Base-by-base conservation (phyloP, 192 early-diverging fungal species). In the Oehlia diaphana region DNA sequence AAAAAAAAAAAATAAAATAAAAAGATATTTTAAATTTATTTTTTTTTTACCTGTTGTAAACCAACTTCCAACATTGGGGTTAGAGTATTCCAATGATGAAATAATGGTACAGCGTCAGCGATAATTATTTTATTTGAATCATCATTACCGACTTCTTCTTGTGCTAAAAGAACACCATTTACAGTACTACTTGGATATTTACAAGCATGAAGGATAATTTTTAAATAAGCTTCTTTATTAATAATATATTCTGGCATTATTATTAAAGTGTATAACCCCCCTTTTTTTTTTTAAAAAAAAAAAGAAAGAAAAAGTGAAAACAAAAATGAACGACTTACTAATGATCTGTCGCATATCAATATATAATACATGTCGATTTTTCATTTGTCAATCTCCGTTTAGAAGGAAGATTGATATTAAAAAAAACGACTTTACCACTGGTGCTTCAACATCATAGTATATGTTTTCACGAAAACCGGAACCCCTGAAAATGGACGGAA, bases 41-140 rank as follows among this genome's bases (percentile, higher is more conserved):
- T 26, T 26, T 26, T n/a, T 1, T 8, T 16, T 86, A 92, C 93
- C 88, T 95, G 94, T 71, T 95, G 92, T 76, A 96, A 83, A 37
- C 95, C 95, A 8, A 94, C 88, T 82, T 96, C 94, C 13, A 94
- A 86, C 90, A 95, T 93, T 66, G 95, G 93, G 1, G 94, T 88
- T 78, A 96, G 85, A 19, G 90, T 89, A 42, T 88, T 87, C 90
- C 93, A 93, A 77, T 92, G 90, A 87, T 98, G 96, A 73, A 94
- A 90, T 21, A 96, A 86, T 63, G 96, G 95, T 31, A 98, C 82
- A 50, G 92, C 95, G 83, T 94, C 93, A 58, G 85, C 83, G 8
- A 92, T 81, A n/a, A 74, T 81, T 26, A 85, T 77, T 19, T 76
- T 16, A 33, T 28, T 3, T 7, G 62, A 67, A 26, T 28, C 63